These are phyloP conservation scores for Ramichloridium luteum DNA, from an alignment of 2,329 filamentous ascomycete species.

Conservation along the genomic window DNA sequence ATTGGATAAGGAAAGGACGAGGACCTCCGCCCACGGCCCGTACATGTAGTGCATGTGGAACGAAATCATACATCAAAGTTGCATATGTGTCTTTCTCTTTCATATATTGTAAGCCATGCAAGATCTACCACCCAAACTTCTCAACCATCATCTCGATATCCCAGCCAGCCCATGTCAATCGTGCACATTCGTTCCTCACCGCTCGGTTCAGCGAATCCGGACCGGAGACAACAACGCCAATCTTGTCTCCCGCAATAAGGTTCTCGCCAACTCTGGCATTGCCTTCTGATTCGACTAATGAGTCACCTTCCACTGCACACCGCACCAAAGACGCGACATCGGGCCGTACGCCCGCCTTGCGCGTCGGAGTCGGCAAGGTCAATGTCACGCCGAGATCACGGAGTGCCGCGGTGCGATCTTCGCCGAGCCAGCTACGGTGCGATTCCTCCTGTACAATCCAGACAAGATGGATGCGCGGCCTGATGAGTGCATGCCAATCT, in stretches of 20 bases:
- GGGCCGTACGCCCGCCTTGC: constrained; percentile 41
- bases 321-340: constrained; percentile 37
- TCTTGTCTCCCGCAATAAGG: constrained; percentile 21
- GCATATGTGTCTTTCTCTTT: too few relatives aligned
- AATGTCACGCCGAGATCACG: constrained; percentile 39
- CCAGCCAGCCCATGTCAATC: constrained; percentile 35
- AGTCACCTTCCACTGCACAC: constrained; percentile 25
- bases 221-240: constrained; percentile 48
- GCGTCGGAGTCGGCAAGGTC: constrained; percentile 43
- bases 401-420: constrained; percentile 38
- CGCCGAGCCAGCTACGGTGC: constrained; percentile 44
- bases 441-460: constrained; percentile 46
- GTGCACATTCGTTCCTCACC: constrained; percentile 47
- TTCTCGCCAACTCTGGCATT: too few relatives aligned
- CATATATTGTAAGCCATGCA: too few relatives aligned
- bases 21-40: too few relatives aligned
- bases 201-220: constrained; percentile 49
- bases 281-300: too few relatives aligned
- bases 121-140: constrained; percentile 64
- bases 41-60: too few relatives aligned
- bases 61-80: too few relatives aligned
- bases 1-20: too few relatives aligned
- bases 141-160: constrained; percentile 46
- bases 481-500: neutral
- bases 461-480: constrained; percentile 31